Conservation (phyloP, 1,284 basidiomycete genomes). For the Tilletia caries region DNA sequence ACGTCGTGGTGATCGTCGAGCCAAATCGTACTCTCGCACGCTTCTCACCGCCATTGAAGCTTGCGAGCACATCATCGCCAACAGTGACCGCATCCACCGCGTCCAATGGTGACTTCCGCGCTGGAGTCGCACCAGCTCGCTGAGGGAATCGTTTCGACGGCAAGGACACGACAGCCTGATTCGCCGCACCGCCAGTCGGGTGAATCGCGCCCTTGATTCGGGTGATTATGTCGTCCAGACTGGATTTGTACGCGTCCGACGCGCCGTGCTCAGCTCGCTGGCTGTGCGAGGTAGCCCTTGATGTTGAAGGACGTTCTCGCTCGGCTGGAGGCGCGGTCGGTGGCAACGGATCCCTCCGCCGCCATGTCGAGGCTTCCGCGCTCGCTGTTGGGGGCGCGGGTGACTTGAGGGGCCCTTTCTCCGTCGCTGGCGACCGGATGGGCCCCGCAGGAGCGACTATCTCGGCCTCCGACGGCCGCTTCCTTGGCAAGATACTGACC, state of each 20-base stretch:
- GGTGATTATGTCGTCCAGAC: conserved; percentile 18
- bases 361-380: neutral
- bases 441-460: neutral
- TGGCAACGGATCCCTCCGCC: neutral
- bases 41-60: neutral
- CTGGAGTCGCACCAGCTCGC: neutral
- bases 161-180: conserved; percentile 6
- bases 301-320: neutral
- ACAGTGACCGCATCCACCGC: conserved; percentile 7
- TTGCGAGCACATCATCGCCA: neutral
- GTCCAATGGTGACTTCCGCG: neutral
- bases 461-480: neutral
- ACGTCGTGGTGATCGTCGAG: neutral
- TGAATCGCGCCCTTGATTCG: conserved; percentile 16
- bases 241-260: conserved; percentile 14
- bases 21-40: neutral
- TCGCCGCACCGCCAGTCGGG: neutral
- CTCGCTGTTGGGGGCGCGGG: neutral
- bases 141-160: neutral
- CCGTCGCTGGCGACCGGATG: neutral
- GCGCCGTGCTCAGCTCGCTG: neutral
- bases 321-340: neutral
- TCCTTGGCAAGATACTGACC: neutral
- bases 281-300: neutral
- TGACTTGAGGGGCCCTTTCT: neutral